These are phyloP conservation scores for Globisporangium iwayamae DNA, from an alignment of 352 stramenopile species.

Conservation along the genomic window DNA sequence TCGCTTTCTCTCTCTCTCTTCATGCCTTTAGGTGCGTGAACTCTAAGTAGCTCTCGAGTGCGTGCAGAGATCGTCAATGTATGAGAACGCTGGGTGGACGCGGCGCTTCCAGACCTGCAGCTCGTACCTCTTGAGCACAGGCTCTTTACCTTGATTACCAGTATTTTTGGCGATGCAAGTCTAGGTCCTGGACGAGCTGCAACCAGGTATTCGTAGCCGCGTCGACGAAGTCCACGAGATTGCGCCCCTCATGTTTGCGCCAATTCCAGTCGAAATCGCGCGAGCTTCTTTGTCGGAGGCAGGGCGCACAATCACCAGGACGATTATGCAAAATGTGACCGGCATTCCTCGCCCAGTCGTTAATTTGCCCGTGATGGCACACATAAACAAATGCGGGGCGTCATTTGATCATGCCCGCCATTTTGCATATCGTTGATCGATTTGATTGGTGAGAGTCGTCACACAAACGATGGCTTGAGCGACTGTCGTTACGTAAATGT, in stretches of 20 bases:
- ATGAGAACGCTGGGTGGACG: constrained; percentile 36
- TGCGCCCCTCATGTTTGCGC: constrained; percentile 19
- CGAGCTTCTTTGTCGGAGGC: no score
- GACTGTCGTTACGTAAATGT: no score
- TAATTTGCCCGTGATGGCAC: no score
- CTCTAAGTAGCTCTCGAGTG: constrained; percentile 60
- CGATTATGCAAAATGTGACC: no score
- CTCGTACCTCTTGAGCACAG: constrained; percentile 52
- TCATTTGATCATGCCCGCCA: no score
- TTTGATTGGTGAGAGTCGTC: no score
- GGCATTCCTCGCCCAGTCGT: no score
- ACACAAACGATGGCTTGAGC: no score
- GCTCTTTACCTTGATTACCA: background rate
- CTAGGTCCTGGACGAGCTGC: constrained; percentile 47
- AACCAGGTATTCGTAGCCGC: constrained; percentile 57
- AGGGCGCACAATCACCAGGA: no score
- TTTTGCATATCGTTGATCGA: no score
- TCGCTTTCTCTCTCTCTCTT: constrained; percentile 10
- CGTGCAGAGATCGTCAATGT: constrained; percentile 61
- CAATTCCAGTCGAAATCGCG: constrained; percentile 20
- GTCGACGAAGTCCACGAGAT: constrained; percentile 60
- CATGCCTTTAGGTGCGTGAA: constrained; percentile 48
- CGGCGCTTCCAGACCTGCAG: constrained; percentile 67
- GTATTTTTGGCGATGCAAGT: constrained; percentile 13
- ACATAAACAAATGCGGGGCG: no score